A percentile compares a stretch with the other conserved stretches of the same genome.
phyloP scores from a whole-genome alignment of 148 eudicot species.

The Heliamphora exappendiculata region DNA sequence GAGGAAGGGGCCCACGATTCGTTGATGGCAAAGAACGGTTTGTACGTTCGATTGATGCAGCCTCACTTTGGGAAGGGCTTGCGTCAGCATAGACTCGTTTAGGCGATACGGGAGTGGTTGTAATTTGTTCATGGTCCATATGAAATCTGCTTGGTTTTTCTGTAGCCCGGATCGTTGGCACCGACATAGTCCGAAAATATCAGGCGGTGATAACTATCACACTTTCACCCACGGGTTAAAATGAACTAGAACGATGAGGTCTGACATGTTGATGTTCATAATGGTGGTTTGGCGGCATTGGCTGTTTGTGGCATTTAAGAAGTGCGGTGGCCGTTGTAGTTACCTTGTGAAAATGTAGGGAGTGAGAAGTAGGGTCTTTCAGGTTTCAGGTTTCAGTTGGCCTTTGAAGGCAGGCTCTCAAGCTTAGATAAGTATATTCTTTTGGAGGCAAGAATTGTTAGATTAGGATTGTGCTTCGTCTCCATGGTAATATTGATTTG shows the following conservation, averaged over 20 bases:
- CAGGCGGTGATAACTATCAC: background rate
- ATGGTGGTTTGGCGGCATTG: slow-evolving; percentile 5
- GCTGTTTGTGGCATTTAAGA: too few relatives aligned
- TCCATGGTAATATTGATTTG: slow-evolving; percentile 30
- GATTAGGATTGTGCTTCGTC: slow-evolving; percentile 24
- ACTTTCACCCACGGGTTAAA: background rate
- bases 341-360: slow-evolving; percentile 14
- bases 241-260: background rate
- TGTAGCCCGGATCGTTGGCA: background rate
- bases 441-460: slow-evolving; percentile 29
- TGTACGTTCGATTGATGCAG: slow-evolving; percentile 92
- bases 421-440: slow-evolving; percentile 31
- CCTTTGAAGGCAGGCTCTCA: slow-evolving; percentile 17
- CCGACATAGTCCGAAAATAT: background rate
- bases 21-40: slow-evolving; percentile 67
- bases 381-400: slow-evolving; percentile 10
- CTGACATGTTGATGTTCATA: slow-evolving; percentile 1
- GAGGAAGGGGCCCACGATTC: slow-evolving; percentile 85
- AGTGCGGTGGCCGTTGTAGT: background rate
- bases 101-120: slow-evolving; percentile 20
- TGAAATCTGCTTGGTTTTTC: slow-evolving; percentile 6
- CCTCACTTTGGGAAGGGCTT: slow-evolving; percentile 88
- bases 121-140: slow-evolving; percentile 16
- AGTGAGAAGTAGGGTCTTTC: slow-evolving; percentile 6
- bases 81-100: slow-evolving; percentile 70